Base-by-base conservation (phyloP, 2,329 filamentous ascomycete genomes). In the Balansia obtecta region DNA sequence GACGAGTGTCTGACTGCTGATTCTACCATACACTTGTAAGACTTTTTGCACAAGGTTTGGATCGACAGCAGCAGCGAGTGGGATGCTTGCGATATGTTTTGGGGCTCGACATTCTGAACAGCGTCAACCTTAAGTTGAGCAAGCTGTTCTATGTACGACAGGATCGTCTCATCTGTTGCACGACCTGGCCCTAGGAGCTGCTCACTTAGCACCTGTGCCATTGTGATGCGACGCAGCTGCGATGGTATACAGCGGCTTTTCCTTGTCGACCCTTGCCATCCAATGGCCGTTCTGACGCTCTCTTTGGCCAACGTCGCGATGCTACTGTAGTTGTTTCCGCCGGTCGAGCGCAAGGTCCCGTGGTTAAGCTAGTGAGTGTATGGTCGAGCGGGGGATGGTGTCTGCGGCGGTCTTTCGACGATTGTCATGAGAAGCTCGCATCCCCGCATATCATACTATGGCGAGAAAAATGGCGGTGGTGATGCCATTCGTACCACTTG, bases 1-100 rank as follows among this genome's bases (percentile, higher is more conserved):
- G 81, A 82, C n/a, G 80, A 77, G 60, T 97, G 82, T 58, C 86
- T 83, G 57, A 82, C 78, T 20, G 87, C 83, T 4, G 91, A 93
- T 49, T 83, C 75, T 58, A 96, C 89, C 56, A 97, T 83, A 16
- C 83, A 76, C 62, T 85, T 87, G 67, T 96, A 85, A 0, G 90
- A 95, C 57, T 87, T 86, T 59, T 95, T 95, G 8, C 90, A 91
- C 46, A 97, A 80, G 0, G 82, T 79, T 64, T 98, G 93, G 1
- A 97, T 76, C 0, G 88, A 87, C 40, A 95, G 79, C 13, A 91
- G 77, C 40, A 86, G 78, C 0, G 87, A 86, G 54, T 96, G 88
- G 3, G 86, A 84, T 50, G 82, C 77, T 60, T 96, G 88, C 0
- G 85, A 73, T n/a, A 97, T 78, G 0, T 81, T 82, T 54, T 88